Conservation (phyloP, 768 basidiomycete genomes). For the Rhodotorula toruloides region DNA sequence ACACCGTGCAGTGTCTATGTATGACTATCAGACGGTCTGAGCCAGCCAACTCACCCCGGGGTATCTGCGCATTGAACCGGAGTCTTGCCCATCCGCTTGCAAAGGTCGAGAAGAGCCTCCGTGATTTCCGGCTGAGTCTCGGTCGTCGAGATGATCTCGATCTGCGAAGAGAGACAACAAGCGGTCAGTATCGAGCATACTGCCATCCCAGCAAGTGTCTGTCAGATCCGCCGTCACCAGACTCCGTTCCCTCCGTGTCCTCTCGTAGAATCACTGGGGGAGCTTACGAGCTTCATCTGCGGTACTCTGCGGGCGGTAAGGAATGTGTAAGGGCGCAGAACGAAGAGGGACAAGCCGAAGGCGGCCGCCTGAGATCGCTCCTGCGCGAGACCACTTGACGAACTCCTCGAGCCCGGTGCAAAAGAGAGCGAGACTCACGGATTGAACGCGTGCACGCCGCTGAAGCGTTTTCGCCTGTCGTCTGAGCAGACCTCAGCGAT, state of each 20-base stretch:
- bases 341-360: no score
- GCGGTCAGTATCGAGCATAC: not conserved
- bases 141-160: constrained; percentile 49
- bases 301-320: no score
- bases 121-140: constrained; percentile 47
- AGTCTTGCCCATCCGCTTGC: constrained; percentile 47
- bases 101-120: constrained; percentile 47
- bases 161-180: constrained; percentile 18
- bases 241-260: no score
- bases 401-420: not conserved
- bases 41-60: constrained; percentile 44
- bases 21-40: no score
- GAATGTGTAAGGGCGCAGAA: no score
- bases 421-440: constrained; percentile 40
- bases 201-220: no score
- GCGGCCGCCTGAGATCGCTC: no score
- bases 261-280: no score
- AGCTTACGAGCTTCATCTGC: constrained; percentile 47
- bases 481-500: constrained; percentile 46
- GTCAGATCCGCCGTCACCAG: no score
- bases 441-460: constrained; percentile 50
- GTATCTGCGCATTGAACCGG: constrained; percentile 51
- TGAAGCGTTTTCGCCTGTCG: constrained; percentile 47
- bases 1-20: no score
- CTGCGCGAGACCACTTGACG: not conserved